Base-by-base conservation (phyloP, 108 stramenopile genomes). In the Cyclotella kingstonii region DNA sequence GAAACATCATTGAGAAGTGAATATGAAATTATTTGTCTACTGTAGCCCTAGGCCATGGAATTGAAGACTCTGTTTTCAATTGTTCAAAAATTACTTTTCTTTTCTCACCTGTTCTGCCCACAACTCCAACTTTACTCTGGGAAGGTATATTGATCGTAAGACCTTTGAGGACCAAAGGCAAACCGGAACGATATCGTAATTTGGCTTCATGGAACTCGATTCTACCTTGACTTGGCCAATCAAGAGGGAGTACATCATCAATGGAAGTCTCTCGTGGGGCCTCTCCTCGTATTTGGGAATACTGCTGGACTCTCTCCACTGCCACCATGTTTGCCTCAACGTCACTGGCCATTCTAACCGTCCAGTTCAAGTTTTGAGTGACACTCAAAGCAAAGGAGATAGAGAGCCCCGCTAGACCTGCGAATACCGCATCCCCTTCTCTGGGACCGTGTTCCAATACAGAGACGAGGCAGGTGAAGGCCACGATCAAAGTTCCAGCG, bases 331-430 rank as follows among this genome's bases (percentile, higher is more conserved):
- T 76, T 17, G 93, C 92, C 70, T 98, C 98, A 0, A 94, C 54
- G 60, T 98, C 95, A 58, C 82, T 81, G 7, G 84, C 81, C 90
- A 91, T 95, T 42, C 96, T 81, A 14, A 97, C 95, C 44, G 80
- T 83, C 96, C 96, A 98, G 59, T 95, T 95, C 40, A 98, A 76
- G 12, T 77, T 45, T 60, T 95, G 92, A 52, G 97, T 98, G 33
- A 96, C 76, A 25, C 61, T 63, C 30, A 98, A 58, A 3, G 94
- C 87, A 77, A 88, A 97, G 11, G 91, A 89, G 25, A 99, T 86
- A 8, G 93, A 73, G 25, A 98, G 77, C 11, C 97, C 98, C 10
- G 95, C 97, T n/a, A 95, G 54, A n/a, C 95, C 95, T 0, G 94
- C 95, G 60, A 87, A 88, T 12, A 49, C 18, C 34, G 79, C 78